Evolutionary conservation across 2,329 filamentous ascomycete genomes (phyloP).

Genomic region (Fusarium circinatum): DNA sequence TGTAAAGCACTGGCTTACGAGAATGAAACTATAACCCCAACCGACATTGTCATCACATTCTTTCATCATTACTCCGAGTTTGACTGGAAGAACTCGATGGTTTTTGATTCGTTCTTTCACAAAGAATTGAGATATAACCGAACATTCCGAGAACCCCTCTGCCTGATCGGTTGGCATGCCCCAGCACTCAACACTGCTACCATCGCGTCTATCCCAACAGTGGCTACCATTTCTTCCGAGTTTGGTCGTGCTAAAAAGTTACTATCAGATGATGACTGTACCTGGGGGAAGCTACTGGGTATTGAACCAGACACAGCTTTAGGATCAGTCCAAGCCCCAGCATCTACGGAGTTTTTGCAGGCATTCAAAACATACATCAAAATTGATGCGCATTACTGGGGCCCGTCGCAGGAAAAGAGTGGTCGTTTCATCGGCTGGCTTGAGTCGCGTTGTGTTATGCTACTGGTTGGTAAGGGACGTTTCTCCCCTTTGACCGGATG

Average conservation of each 20-base stretch:
- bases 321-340: conserved; percentile 22
- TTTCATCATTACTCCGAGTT: conserved; percentile 71
- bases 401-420: conserved; percentile 63
- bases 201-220: conserved; percentile 63
- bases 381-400: conserved; percentile 74
- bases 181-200: conserved; percentile 70
- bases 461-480: conserved; percentile 63
- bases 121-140: conserved; percentile 62
- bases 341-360: conserved; percentile 60
- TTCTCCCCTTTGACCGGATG: background rate
- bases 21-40: conserved; percentile 52
- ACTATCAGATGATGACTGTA: conserved; percentile 49
- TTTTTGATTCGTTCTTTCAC: conserved; percentile 71
- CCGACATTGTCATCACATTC: conserved; percentile 67
- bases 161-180: conserved; percentile 69
- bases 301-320: background rate
- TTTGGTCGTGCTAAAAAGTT: conserved; percentile 57
- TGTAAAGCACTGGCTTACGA: conserved; percentile 63
- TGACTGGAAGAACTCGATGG: conserved; percentile 65
- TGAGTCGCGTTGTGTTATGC: conserved; percentile 66
- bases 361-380: conserved; percentile 66
- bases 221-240: conserved; percentile 62
- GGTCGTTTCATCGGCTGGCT: conserved; percentile 70
- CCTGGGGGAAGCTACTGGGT: conserved; percentile 57
- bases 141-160: conserved; percentile 68